Percentiles rank a stretch among this genome's conserved stretches.
Conservation (phyloP, 345 rosid species). For the Citrus trifoliata region DNA sequence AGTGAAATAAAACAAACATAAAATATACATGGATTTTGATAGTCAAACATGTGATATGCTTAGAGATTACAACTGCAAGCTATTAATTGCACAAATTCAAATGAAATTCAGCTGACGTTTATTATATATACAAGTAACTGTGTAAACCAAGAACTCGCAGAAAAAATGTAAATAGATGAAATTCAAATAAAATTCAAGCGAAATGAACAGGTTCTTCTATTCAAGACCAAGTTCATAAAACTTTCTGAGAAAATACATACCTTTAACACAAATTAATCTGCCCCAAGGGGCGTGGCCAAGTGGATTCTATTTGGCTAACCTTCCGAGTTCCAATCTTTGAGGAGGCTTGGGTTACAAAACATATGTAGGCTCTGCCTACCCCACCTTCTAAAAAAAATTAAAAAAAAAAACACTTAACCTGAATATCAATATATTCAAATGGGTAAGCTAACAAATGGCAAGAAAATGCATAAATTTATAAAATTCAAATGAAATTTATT, state of each 20-base stretch:
- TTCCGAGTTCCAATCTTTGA: no score
- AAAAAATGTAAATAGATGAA: not conserved
- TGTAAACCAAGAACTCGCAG: not conserved
- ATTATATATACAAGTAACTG: not conserved
- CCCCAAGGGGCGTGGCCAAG: no score
- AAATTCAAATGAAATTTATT: not conserved
- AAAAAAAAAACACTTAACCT: no score
- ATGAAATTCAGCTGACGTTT: not conserved
- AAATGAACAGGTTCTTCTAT: not conserved
- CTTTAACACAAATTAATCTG: no score
- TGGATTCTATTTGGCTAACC: no score
- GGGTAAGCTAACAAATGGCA: not conserved
- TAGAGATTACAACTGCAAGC: not conserved
- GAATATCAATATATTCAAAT: not conserved
- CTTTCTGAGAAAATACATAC: not conserved
- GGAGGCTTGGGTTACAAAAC: no score
- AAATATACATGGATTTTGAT: not conserved
- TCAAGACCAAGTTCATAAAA: not conserved
- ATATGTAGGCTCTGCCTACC: no score
- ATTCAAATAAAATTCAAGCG: not conserved
- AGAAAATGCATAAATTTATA: not conserved
- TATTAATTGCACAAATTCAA: not conserved
- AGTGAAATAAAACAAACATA: not conserved
- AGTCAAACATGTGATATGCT: not conserved
- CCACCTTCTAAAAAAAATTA: no score